Conservation (phyloP, 2,329 filamentous ascomycete species). For the Beauveria sp. region DNA sequence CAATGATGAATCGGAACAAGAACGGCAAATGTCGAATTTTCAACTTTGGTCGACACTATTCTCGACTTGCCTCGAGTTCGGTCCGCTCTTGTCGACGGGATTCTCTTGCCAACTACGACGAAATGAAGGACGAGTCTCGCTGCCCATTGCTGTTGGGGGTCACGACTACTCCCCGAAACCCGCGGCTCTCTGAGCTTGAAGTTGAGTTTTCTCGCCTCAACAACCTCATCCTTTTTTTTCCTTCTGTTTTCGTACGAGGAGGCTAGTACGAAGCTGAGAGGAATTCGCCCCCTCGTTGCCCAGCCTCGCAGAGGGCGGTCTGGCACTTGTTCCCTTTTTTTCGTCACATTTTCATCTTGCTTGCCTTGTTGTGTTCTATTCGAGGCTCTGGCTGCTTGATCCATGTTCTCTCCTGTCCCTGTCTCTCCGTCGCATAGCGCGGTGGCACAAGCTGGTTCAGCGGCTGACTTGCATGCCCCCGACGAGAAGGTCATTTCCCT, state of each 20-base stretch:
- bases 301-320: too few species aligned
- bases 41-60: too few species aligned
- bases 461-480: not conserved
- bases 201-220: not conserved
- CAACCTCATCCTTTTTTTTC: too few species aligned
- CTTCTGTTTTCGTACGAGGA: not conserved
- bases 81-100: not conserved
- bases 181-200: not conserved
- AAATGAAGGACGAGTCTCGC: constrained; percentile 6
- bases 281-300: too few species aligned
- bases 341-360: not conserved
- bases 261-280: constrained; percentile 1
- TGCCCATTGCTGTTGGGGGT: not conserved
- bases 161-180: constrained; percentile 1
- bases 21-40: not conserved
- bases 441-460: not conserved
- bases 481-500: not conserved
- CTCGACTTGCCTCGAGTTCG: not conserved
- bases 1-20: not conserved
- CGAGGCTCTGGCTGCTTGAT: not conserved
- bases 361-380: too few species aligned
- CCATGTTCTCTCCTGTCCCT: not conserved
- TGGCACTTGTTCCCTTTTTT: not conserved
- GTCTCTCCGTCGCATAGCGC: not conserved
- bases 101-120: not conserved